Conservation (phyloP, 108 stramenopile species). For the Fragilaria radians region DNA sequence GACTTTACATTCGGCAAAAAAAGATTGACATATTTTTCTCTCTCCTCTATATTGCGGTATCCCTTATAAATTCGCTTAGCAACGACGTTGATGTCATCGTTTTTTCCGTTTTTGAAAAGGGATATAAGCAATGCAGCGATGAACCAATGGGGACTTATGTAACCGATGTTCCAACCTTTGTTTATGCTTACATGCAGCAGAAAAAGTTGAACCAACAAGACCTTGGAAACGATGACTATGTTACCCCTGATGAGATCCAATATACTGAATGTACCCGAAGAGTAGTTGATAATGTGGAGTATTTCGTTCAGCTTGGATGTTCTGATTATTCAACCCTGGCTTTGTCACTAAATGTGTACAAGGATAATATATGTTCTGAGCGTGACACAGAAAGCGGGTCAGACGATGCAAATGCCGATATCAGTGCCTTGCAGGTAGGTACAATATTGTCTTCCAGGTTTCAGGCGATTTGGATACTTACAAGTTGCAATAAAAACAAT, state of each 20-base stretch:
- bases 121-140: conserved; percentile 69
- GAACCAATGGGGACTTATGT: conserved; percentile 66
- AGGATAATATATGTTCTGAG: conserved; percentile 58
- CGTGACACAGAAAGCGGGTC: conserved; percentile 29
- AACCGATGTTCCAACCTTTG: conserved; percentile 53
- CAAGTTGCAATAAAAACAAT: too few species aligned
- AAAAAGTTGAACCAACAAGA: conserved; percentile 43
- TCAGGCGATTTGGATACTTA: background rate
- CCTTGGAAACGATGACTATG: conserved; percentile 53
- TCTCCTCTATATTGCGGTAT: conserved; percentile 5
- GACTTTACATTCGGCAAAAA: too few species aligned
- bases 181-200: conserved; percentile 64
- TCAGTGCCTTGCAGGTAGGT: conserved; percentile 45
- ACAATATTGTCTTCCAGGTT: background rate
- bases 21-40: conserved; percentile 3
- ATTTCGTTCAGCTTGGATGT: conserved; percentile 48
- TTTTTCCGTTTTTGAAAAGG: conserved; percentile 59
- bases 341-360: conserved; percentile 71
- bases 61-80: conserved; percentile 12
- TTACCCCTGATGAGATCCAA: conserved; percentile 41
- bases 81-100: conserved; percentile 65
- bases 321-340: conserved; percentile 26
- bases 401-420: conserved; percentile 63
- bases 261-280: conserved; percentile 52
- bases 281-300: conserved; percentile 29